A percentile compares a stretch with the other conserved stretches of the same genome.
These are phyloP conservation scores for Encephalitozoon cuniculi DNA, from an alignment of 371 early-diverging fungal species.

Conservation along the genomic window DNA sequence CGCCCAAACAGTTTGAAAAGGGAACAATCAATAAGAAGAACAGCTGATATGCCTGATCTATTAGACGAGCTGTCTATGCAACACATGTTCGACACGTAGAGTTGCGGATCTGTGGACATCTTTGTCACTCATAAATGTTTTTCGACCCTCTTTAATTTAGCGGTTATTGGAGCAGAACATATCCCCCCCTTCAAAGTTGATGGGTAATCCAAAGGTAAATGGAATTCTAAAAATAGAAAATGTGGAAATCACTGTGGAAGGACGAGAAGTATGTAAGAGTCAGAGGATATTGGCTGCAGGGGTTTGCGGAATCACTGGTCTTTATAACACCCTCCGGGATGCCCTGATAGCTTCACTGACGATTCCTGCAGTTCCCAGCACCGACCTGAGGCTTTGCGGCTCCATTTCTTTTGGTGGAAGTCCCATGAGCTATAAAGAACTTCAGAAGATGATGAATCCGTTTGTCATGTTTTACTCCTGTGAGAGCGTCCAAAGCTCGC, in stretches of 20 bases:
- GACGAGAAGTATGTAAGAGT: background rate
- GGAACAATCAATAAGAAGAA: background rate
- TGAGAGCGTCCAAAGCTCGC: background rate
- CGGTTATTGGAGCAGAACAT: no score
- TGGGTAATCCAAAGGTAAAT: background rate
- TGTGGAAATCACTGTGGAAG: background rate
- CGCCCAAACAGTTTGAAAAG: background rate
- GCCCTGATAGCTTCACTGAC: background rate
- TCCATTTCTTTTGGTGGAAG: background rate
- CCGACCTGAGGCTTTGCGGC: background rate
- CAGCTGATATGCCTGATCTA: no score
- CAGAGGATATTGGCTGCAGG: background rate
- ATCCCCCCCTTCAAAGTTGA: background rate
- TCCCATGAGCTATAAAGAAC: background rate
- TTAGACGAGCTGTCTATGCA: no score
- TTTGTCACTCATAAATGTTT: no score
- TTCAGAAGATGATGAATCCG: background rate
- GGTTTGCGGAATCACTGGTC: background rate
- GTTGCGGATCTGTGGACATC: no score
- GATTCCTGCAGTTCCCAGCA: background rate
- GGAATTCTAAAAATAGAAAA: background rate
- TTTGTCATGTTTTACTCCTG: background rate
- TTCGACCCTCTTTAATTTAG: no score
- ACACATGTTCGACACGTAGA: no score
- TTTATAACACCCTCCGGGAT: background rate